Conservation (phyloP, 345 rosid genomes). For the Odontarrhena argentea region DNA sequence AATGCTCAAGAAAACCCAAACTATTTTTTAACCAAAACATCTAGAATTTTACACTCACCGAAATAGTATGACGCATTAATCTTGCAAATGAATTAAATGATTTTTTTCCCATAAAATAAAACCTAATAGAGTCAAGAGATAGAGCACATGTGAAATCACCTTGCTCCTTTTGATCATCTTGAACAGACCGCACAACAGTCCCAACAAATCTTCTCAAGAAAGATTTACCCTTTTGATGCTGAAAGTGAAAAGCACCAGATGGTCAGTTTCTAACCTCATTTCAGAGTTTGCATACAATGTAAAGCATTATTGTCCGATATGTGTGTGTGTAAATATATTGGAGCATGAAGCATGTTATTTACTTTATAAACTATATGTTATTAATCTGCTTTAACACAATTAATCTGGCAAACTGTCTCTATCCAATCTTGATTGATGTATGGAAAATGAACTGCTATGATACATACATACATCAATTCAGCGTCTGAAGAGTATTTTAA, state of each 20-base stretch:
- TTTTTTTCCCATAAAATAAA: background rate
- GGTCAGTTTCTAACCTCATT: slow-evolving; percentile 25
- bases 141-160: slow-evolving; percentile 42
- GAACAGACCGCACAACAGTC: slow-evolving; percentile 88
- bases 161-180: slow-evolving; percentile 98
- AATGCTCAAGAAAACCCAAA: background rate
- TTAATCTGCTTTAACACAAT: background rate
- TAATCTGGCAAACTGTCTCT: background rate
- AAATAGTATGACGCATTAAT: slow-evolving; percentile 9
- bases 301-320: background rate
- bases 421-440: background rate
- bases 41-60: background rate
- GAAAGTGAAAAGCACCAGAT: slow-evolving; percentile 40
- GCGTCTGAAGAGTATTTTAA: slow-evolving; percentile 11
- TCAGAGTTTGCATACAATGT: slow-evolving; percentile 17
- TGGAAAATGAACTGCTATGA: slow-evolving; percentile 15
- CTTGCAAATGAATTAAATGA: slow-evolving; percentile 2
- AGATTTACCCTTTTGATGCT: slow-evolving; percentile 76
- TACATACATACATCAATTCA: slow-evolving; percentile 14
- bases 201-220: slow-evolving; percentile 85
- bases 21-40: background rate
- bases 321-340: background rate
- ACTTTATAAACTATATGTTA: background rate
- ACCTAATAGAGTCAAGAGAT: slow-evolving; percentile 14
- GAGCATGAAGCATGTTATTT: background rate